phyloP scores from a whole-genome alignment of 2,329 filamentous ascomycete genomes.

The Sarocladium kiliense region DNA sequence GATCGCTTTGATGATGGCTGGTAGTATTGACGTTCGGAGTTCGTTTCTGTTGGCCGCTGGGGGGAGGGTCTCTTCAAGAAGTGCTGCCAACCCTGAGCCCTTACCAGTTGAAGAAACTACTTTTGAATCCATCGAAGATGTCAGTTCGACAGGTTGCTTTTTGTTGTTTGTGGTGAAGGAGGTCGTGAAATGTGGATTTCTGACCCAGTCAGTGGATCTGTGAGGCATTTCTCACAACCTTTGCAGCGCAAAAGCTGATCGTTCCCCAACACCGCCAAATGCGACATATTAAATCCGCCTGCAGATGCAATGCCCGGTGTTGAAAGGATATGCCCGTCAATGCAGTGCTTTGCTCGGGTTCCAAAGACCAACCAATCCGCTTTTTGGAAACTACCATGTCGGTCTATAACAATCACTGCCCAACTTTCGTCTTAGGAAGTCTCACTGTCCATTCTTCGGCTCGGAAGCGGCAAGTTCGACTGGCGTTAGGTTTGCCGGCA shows the following conservation, averaged over 20 bases:
- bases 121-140: not conserved
- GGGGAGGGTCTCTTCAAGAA: not conserved
- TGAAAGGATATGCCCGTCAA: too few species aligned
- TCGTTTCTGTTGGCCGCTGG: not conserved
- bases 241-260: too few species aligned
- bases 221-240: slow-evolving; percentile 6
- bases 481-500: not conserved
- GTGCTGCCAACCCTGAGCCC: not conserved
- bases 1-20: slow-evolving; percentile 40
- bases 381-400: too few species aligned
- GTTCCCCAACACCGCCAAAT: too few species aligned
- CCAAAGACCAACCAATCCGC: too few species aligned
- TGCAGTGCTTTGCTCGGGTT: too few species aligned
- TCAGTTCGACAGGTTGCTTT: not conserved
- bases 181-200: not conserved
- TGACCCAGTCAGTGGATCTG: not conserved
- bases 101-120: not conserved
- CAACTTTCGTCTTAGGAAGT: not conserved
- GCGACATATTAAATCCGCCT: not conserved
- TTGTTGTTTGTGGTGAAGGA: not conserved
- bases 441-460: not conserved
- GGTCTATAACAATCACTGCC: not conserved
- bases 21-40: slow-evolving; percentile 41
- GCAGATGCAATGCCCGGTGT: too few species aligned
- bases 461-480: not conserved